Conservation (phyloP, 2,329 filamentous ascomycete species). For the Ophiocordyceps camponoti-saundersi region DNA sequence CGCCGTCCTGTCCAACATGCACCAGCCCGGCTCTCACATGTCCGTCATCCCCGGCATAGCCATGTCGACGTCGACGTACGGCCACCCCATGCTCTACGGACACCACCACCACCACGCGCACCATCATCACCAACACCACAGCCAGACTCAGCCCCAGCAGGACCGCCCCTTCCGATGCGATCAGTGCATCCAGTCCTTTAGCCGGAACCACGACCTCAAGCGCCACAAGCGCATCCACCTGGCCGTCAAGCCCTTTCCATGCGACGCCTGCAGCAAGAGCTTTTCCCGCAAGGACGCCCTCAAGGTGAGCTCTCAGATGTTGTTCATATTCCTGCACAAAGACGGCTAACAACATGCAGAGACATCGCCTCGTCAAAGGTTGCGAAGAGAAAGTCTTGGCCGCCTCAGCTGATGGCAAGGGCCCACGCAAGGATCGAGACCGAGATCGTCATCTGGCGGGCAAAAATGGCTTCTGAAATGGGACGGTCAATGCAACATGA, state of each 20-base stretch:
- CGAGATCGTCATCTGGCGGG: not conserved
- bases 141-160: conserved; percentile 33
- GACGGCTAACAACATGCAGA: conserved; percentile 16
- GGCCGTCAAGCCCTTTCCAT: conserved; percentile 90
- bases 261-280: conserved; percentile 81
- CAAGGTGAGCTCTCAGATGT: conserved; percentile 47
- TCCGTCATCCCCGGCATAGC: conserved; percentile 47
- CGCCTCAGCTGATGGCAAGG: not conserved
- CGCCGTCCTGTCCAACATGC: conserved; percentile 62
- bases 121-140: conserved; percentile 32
- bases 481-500: too few relatives aligned
- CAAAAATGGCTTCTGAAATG: not conserved
- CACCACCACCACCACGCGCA: not conserved
- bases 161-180: conserved; percentile 94
- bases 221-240: conserved; percentile 90
- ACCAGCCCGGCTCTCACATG: conserved; percentile 56
- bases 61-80: conserved; percentile 17
- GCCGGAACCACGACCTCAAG: conserved; percentile 90
- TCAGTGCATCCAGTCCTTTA: conserved; percentile 83
- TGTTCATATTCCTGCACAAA: too few relatives aligned
- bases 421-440: not conserved
- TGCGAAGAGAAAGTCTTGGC: conserved; percentile 24
- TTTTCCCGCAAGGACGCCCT: conserved; percentile 94
- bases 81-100: too few relatives aligned
- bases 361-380: conserved; percentile 47